Evolutionary conservation across 768 basidiomycete genomes (phyloP), one percentile per base, ranked within the genome.

Genomic region (Leucogyrophana mollusca): DNA sequence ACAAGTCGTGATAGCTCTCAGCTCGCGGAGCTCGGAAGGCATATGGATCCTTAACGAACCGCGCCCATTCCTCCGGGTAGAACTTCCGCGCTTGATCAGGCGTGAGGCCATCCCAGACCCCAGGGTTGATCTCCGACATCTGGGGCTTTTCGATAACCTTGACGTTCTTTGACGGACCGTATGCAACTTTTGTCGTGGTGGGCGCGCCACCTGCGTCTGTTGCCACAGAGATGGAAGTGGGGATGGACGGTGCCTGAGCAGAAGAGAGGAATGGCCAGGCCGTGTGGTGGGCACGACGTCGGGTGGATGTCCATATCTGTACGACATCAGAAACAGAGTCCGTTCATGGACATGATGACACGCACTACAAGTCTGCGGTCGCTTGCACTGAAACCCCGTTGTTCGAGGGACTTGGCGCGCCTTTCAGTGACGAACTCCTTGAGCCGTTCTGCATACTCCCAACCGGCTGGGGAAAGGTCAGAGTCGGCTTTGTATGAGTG

Each of bases 401-500:
- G 80, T 58, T 90, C 82, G 13, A 89, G 71, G 10, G 82, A 75
- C 63, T 88, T 89, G 18, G 83, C 80, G 23, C 94, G 79, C 37
- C 93, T 78, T 34, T 92, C 83, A 7, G 90, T 73, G 16, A 99
- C 88, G 51, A 95, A 95, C 34, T 96, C 90, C 56, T 87, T 93
- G 49, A 99, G 72, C 33, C 76, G 78, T 54, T 91, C 88, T 2
- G 94, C 86, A 54, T 99, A 99, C 49, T 96, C 94, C 90, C 92
- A 93, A 3, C 96, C 96, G 1, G 85, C 86, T 3, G 90, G 88
- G 2, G 94, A 96, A 9, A 99, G 78, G 65, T 98, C 95, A 2
- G 94, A 93, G 60, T 99, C 96, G 30, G 96, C 94, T 69, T 94
- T 95, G 76, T 94, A 98, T 4, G 95, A 98, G 62, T 98, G 96